These are phyloP conservation scores for Planoprotostelium fungivorum DNA, from an alignment of 78 protist genomes.

Conservation along the genomic window DNA sequence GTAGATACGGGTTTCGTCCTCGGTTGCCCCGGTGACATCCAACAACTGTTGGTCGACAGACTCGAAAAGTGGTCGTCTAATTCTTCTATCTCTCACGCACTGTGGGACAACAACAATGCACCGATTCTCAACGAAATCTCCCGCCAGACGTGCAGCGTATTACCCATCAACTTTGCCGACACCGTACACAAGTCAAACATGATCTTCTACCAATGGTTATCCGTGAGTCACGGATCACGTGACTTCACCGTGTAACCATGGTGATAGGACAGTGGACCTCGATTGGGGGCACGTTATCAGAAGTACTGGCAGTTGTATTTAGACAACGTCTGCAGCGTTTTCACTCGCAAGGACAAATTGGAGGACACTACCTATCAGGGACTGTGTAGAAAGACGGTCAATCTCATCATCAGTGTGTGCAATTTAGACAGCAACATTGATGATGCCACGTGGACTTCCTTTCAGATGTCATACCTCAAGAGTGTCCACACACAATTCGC, in stretches of 20 bases:
- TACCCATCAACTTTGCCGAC: neutral
- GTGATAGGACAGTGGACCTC: neutral
- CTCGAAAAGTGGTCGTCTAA: neutral
- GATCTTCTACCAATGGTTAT: neutral
- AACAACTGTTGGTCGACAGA: neutral
- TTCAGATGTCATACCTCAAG: neutral
- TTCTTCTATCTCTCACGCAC: neutral
- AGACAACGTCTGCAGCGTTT: neutral
- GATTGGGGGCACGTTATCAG: neutral
- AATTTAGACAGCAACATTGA: neutral
- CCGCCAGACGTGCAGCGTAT: neutral
- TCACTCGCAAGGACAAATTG: neutral
- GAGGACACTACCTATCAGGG: neutral
- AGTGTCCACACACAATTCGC: neutral
- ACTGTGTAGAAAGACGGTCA: neutral
- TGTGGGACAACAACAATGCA: neutral
- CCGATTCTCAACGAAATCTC: neutral
- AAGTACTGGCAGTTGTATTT: neutral
- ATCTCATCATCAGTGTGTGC: neutral
- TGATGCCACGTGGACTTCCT: neutral
- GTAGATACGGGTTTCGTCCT: neutral
- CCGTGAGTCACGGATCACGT: neutral
- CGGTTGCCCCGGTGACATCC: neutral
- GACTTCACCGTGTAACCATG: neutral
- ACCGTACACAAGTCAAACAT: neutral